A percentile compares a stretch with the other conserved stretches of the same genome.
These are phyloP conservation scores for Teratosphaeria nubilosa DNA, from an alignment of 2,329 filamentous ascomycete genomes.

Conservation along the genomic window DNA sequence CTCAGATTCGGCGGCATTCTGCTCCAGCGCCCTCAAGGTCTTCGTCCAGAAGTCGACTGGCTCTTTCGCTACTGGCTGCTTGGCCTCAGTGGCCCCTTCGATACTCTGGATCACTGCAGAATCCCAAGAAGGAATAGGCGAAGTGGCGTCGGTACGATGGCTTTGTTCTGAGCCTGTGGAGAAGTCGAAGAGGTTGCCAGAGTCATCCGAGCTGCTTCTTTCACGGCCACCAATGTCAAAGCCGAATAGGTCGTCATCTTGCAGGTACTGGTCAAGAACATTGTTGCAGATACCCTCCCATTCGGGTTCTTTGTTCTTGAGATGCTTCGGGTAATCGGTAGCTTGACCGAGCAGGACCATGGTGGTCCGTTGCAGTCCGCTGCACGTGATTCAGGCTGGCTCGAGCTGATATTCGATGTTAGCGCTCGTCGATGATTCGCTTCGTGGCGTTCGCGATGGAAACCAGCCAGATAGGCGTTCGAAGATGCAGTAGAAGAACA, in stretches of 20 bases:
- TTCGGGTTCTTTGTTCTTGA: conserved; percentile 42
- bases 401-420: not conserved
- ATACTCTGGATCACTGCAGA: conserved; percentile 3
- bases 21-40: conserved; percentile 41
- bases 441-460: not conserved
- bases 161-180: conserved; percentile 40
- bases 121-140: conserved; percentile 40
- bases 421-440: not conserved
- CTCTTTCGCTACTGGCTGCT: conserved; percentile 29
- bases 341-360: conserved; percentile 15
- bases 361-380: not conserved
- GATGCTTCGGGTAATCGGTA: conserved; percentile 29
- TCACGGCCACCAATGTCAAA: conserved; percentile 39
- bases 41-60: conserved; percentile 44
- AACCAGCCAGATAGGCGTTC: not conserved
- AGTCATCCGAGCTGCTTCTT: conserved; percentile 38
- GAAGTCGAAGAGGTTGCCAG: conserved; percentile 41
- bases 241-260: conserved; percentile 43
- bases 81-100: conserved; percentile 12
- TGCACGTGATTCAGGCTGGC: not conserved
- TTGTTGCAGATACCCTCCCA: conserved; percentile 50
- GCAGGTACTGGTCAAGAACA: conserved; percentile 55
- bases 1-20: conserved; percentile 37
- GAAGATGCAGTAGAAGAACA: not conserved
- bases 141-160: conserved; percentile 34